Evolutionary conservation across 169 alveolate genomes (phyloP), one percentile per base, ranked within the genome.

Genomic region (Eimeria praecox): DNA sequence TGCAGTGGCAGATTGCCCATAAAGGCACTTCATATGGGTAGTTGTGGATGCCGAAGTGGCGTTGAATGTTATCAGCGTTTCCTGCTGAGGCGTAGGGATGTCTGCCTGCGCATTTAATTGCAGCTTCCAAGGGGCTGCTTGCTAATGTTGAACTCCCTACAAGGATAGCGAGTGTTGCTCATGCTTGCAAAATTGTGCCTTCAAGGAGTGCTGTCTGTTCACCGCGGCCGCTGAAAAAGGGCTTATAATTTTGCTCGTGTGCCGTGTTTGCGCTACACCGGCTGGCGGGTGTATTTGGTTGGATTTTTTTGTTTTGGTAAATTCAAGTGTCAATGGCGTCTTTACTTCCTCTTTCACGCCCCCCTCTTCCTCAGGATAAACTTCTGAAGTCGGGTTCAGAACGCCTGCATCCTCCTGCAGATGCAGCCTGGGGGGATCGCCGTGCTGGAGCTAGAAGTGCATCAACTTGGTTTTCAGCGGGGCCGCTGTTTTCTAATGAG

Each of bases 271-370:
- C 12, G 6, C 24, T 33, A 33, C 49, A 30, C 80, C 33, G 80
- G 46, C 35, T 14, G 46, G 49, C 80, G 33, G 30, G 20, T 0
- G 18, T 35, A 69, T 33, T n/a, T 69, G 80, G 80, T 40, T 0
- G 75, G 20, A 10, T 77, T 77, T 77, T 38, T 44, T 77, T 40
- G 22, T 20, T 3, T 27, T 40, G 64, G 54, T 77, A n/a, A 42
- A 24, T 46, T 27, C 27, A 77, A 77, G 87, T 27, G 20, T 42
- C 64, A 82, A 86, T 86, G 92, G 52, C n/a, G 46, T 86, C 78
- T 44, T 86, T 86, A 12, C 78, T 86, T n/a, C 92, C 92, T n/a
- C 62, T 86, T 59, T 59, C 92, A 35, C 75, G 92, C 35, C 92
- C 77, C 22, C 44, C 66, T 35, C 92, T 86, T 33, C 92, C 92